Conservation (phyloP, 495 filamentous ascomycete species). For the Neurospora tetraspora region DNA sequence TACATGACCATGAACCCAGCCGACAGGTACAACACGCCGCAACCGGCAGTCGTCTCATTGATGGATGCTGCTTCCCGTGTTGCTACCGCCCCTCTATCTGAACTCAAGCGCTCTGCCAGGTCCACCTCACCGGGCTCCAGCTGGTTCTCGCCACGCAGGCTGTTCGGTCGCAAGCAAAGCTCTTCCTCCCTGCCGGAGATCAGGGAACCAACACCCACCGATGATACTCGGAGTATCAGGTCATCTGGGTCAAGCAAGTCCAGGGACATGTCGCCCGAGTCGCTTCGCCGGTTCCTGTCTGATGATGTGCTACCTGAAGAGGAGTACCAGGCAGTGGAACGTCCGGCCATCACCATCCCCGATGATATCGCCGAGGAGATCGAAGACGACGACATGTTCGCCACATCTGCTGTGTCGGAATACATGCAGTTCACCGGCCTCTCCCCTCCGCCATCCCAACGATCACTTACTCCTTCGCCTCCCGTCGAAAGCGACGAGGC, state of each 20-base stretch:
- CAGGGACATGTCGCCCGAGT: constrained; percentile 38
- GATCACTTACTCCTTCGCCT: constrained; percentile 21
- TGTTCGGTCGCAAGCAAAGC: constrained; percentile 31
- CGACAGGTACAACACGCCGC: constrained; percentile 63
- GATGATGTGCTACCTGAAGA: constrained; percentile 23
- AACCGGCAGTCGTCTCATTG: constrained; percentile 42
- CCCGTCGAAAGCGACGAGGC: background rate
- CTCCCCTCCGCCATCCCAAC: constrained; percentile 38
- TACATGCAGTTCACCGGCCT: constrained; percentile 31
- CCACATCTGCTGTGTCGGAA: constrained; percentile 36
- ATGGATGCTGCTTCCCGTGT: constrained; percentile 32
- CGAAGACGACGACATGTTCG: constrained; percentile 48
- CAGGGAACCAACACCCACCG: background rate
- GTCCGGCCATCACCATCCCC: constrained; percentile 29
- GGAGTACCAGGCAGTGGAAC: constrained; percentile 5
- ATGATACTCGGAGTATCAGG: constrained; percentile 21
- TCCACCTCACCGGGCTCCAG: constrained; percentile 37
- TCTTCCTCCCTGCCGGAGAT: constrained; percentile 15
- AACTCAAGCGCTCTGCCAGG: constrained; percentile 36
- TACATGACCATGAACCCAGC: constrained; percentile 68
- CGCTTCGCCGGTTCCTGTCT: constrained; percentile 32
- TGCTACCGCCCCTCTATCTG: constrained; percentile 43
- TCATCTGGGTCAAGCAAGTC: constrained; percentile 31
- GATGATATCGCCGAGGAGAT: constrained; percentile 44
- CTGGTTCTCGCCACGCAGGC: constrained; percentile 34